Evolutionary conservation across 495 filamentous ascomycete species (phyloP).

Genomic region (Hypomontagnella monticulosa): DNA sequence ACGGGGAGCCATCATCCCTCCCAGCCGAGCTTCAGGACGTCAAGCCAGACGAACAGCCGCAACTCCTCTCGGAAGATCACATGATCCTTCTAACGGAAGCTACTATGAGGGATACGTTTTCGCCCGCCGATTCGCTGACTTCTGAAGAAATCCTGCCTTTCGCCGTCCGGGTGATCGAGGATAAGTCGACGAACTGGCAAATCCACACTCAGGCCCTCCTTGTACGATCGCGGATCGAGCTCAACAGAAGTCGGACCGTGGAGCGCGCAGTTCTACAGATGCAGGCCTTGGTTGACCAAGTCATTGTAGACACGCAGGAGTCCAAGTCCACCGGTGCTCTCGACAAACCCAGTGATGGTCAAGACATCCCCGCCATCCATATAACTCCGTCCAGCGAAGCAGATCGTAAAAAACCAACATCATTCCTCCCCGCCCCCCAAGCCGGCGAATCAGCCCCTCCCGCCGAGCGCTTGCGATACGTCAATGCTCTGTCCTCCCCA

Average conservation of each 20-base stretch:
- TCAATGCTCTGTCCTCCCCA: conserved; percentile 82
- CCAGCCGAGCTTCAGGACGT: conserved; percentile 68
- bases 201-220: conserved; percentile 94
- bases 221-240: conserved; percentile 87
- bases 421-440: conserved; percentile 85
- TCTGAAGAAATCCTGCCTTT: conserved; percentile 93
- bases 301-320: conserved; percentile 84
- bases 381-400: conserved; percentile 36
- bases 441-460: conserved; percentile 79
- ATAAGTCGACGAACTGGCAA: conserved; percentile 96
- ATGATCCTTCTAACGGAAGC: conserved; percentile 86
- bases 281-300: conserved; percentile 94
- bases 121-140: conserved; percentile 83
- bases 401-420: conserved; percentile 58
- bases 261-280: conserved; percentile 92
- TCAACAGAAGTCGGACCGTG: conserved; percentile 81
- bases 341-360: too few species aligned
- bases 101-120: conserved; percentile 85
- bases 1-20: conserved; percentile 58
- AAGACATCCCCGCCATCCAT: conserved; percentile 51
- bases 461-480: conserved; percentile 78
- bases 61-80: conserved; percentile 81
- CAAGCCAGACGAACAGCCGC: conserved; percentile 81
- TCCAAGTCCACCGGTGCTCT: conserved; percentile 15
- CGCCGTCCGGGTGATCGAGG: conserved; percentile 85